These are phyloP conservation scores for Postia placenta DNA, from an alignment of 768 basidiomycete genomes.

Conservation along the genomic window DNA sequence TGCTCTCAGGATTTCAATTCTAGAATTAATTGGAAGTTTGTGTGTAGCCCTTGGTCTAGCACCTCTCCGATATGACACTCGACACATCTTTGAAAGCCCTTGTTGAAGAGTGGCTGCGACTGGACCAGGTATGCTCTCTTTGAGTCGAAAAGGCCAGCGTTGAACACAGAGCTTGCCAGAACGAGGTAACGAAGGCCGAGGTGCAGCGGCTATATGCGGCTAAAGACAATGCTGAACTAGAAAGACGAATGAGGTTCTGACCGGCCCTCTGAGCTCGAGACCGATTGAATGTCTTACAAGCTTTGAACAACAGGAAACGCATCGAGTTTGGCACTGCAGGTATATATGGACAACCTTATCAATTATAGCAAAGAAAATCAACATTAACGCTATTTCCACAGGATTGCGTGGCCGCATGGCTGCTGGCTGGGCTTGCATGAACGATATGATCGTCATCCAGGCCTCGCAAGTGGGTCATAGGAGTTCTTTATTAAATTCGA, in stretches of 20 bases:
- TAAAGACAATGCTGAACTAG: conserved; percentile 41
- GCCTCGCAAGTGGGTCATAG: conserved; percentile 61
- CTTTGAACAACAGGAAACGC: conserved; percentile 38
- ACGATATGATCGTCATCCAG: conserved; percentile 78
- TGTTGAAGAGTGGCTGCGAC: conserved; percentile 1
- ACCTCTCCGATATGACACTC: not conserved
- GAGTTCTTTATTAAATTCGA: not conserved
- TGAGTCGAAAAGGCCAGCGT: too few relatives aligned
- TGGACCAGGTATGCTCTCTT: conserved; percentile 1
- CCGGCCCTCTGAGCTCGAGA: not conserved
- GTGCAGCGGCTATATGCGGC: conserved; percentile 40
- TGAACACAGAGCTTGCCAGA: too few relatives aligned
- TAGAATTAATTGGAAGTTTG: not conserved
- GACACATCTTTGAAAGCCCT: not conserved
- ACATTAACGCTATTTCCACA: conserved; percentile 18
- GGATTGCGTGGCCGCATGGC: conserved; percentile 81
- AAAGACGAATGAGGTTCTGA: conserved; percentile 48
- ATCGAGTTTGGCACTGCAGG: conserved; percentile 90
- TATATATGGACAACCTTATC: conserved; percentile 19
- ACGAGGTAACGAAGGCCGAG: conserved; percentile 42
- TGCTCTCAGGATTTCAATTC: not conserved
- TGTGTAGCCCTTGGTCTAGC: too few relatives aligned
- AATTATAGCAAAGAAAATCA: not conserved
- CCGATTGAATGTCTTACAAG: too few relatives aligned
- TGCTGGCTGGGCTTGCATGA: conserved; percentile 89